Conservation (phyloP, 495 filamentous ascomycete species). For the Aspergillus sparsus region DNA sequence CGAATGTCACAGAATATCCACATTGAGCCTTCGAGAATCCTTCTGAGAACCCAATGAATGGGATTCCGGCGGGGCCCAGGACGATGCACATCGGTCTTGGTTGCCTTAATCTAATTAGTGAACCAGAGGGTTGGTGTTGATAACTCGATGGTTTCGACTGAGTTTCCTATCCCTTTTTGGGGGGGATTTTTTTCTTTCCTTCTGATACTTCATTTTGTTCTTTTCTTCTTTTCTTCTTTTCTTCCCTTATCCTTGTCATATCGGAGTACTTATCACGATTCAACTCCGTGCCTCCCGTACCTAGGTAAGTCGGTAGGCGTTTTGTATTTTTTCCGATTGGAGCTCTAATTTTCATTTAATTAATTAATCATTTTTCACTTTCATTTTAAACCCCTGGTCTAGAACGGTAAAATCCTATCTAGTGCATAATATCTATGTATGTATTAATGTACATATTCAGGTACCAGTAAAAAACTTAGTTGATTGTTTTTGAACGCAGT, state of each 20-base stretch:
- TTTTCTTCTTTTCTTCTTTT: slow-evolving; percentile 1
- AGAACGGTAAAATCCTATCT: too few relatives aligned
- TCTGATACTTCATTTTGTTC: neutral
- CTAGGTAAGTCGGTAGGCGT: too few relatives aligned
- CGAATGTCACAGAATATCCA: slow-evolving; percentile 16
- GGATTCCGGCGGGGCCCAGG: slow-evolving; percentile 7
- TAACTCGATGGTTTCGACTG: too few relatives aligned
- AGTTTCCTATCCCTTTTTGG: neutral
- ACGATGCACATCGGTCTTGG: slow-evolving; percentile 2
- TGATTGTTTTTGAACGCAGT: too few relatives aligned
- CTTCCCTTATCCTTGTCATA: slow-evolving; percentile 5
- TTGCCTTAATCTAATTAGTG: slow-evolving; percentile 8
- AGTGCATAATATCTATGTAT: too few relatives aligned
- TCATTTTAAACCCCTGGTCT: too few relatives aligned
- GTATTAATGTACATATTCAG: too few relatives aligned
- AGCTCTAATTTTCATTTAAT: too few relatives aligned
- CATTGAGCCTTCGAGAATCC: slow-evolving; percentile 18
- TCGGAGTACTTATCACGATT: neutral
- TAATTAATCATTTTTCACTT: too few relatives aligned
- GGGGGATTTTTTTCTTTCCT: neutral
- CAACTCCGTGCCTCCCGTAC: too few relatives aligned
- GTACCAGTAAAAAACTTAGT: too few relatives aligned
- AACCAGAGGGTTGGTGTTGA: slow-evolving; percentile 12
- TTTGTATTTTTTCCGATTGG: too few relatives aligned
- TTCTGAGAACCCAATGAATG: slow-evolving; percentile 16